Base-by-base conservation (phyloP, 768 basidiomycete genomes). In the Leccinum fibrillosum region DNA sequence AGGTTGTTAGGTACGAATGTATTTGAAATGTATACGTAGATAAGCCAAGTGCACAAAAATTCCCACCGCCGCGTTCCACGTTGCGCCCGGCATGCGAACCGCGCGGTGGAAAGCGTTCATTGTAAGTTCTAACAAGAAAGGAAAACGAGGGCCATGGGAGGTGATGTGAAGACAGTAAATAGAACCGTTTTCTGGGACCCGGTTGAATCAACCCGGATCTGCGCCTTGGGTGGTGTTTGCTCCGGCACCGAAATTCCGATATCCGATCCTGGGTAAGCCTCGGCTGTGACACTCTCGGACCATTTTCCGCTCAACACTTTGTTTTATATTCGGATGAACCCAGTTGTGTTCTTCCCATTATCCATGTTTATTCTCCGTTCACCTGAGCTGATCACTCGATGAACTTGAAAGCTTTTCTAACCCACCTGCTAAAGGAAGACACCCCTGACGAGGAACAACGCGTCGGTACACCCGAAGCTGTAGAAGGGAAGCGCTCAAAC, bases 381-480 rank as follows among this genome's bases (percentile, higher is more conserved):
- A 35, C 37, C n/a, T 48, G 25, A 26, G 45, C 37, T 21, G 44
- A 21, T 19, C n/a, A 19, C 26, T 45, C 9, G 15, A 67, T 67
- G 66, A 63, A 63, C 17, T 44, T 61, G 45, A 66, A 56, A 48
- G 44, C 42, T 0, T 13, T 61, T 28, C 54, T 66, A 13, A 32
- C 32, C 2, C 26, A 55, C 49, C 6, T 66, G 17, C 25, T 45
- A 3, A 57, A 56, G 28, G 49, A 55, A 53, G 58, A 58, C 28
- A 45, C 62, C 48, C 59, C 64, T 58, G 64, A 68, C 60, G 62
- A 66, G 39, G 58, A 66, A 50, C 49, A 58, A 55, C 32, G 26
- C 26, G 50, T 10, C 1, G 45, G 13, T 17, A 11, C 44, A 48
- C 25, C 35, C 17, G 54, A 47, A 2, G 26, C 12, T 5, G 17